These are phyloP conservation scores for Moricandia moricandioides DNA, from an alignment of 345 rosid species.

Conservation along the genomic window DNA sequence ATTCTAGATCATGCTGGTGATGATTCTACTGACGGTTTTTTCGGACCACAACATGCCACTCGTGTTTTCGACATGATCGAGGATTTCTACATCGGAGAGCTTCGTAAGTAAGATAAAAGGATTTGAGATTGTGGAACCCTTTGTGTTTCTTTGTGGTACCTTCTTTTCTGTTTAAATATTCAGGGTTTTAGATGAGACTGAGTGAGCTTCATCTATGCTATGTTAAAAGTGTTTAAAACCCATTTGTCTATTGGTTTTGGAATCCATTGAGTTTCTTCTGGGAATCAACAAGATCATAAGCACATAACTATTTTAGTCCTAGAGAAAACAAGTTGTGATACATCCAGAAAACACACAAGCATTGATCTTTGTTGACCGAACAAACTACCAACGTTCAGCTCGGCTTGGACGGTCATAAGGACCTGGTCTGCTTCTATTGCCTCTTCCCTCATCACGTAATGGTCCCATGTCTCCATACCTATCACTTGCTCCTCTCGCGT, in stretches of 20 bases:
- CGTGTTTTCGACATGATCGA: constrained; percentile 85
- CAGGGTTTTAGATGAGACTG: too few relatives aligned
- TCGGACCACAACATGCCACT: constrained; percentile 82
- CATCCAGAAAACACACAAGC: too few relatives aligned
- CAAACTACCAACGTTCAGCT: neutral
- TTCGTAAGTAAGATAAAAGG: constrained; percentile 30
- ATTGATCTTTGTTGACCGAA: neutral
- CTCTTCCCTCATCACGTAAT: too few relatives aligned
- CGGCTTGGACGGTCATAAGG: too few relatives aligned
- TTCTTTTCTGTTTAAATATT: constrained; percentile 2
- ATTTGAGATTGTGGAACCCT: neutral
- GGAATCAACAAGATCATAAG: neutral
- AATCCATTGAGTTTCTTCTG: neutral
- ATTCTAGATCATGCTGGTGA: constrained; percentile 85
- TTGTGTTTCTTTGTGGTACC: neutral
- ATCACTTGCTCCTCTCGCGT: too few relatives aligned
- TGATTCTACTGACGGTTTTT: constrained; percentile 93
- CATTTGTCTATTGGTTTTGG: neutral
- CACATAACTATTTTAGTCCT: neutral
- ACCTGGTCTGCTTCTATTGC: too few relatives aligned
- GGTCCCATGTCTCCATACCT: too few relatives aligned
- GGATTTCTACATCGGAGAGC: constrained; percentile 70
- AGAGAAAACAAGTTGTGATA: too few relatives aligned
- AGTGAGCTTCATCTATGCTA: too few relatives aligned
- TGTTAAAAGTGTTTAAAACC: neutral